Evolutionary conservation across 2,329 filamentous ascomycete genomes (phyloP).

Genomic region (Sarocladiaceae sp.): DNA sequence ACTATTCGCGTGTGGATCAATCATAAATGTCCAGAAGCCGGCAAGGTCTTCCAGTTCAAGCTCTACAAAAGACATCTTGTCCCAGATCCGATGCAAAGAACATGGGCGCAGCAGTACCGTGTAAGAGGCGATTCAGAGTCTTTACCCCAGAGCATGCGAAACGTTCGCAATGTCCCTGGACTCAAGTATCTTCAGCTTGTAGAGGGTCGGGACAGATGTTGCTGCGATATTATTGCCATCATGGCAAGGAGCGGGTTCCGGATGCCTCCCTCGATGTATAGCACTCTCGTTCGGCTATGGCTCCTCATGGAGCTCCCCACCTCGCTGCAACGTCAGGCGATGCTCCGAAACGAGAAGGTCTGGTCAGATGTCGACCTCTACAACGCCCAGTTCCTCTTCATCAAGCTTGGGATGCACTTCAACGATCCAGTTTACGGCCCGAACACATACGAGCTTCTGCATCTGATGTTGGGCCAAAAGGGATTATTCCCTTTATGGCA

Average conservation of each 20-base stretch:
- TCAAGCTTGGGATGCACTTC: constrained; percentile 68
- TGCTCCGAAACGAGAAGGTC: constrained; percentile 45
- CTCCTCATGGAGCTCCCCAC: constrained; percentile 61
- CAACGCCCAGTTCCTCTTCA: constrained; percentile 55
- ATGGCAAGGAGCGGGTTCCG: constrained; percentile 53
- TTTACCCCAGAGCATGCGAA: constrained; percentile 12
- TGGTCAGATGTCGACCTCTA: constrained; percentile 57
- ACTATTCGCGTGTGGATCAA: constrained; percentile 51
- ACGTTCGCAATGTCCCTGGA: constrained; percentile 50
- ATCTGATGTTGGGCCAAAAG: constrained; percentile 55
- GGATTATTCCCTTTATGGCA: constrained; percentile 50
- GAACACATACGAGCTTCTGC: constrained; percentile 41
- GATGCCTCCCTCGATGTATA: constrained; percentile 40
- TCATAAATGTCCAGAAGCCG: constrained; percentile 47
- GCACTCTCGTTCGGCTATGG: constrained; percentile 62
- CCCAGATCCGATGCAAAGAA: constrained; percentile 49
- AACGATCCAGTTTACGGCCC: constrained; percentile 54
- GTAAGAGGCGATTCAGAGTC: neutral
- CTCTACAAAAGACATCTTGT: constrained; percentile 53
- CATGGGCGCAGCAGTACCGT: constrained; percentile 18
- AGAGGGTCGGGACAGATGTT: constrained; percentile 46
- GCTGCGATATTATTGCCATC: constrained; percentile 55
- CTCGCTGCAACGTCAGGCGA: constrained; percentile 44
- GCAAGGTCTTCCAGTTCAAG: constrained; percentile 52
- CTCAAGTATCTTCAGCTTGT: constrained; percentile 66